Base-by-base conservation (phyloP, 163 green algal genomes). In the Trebouxiophyceae sp. region DNA sequence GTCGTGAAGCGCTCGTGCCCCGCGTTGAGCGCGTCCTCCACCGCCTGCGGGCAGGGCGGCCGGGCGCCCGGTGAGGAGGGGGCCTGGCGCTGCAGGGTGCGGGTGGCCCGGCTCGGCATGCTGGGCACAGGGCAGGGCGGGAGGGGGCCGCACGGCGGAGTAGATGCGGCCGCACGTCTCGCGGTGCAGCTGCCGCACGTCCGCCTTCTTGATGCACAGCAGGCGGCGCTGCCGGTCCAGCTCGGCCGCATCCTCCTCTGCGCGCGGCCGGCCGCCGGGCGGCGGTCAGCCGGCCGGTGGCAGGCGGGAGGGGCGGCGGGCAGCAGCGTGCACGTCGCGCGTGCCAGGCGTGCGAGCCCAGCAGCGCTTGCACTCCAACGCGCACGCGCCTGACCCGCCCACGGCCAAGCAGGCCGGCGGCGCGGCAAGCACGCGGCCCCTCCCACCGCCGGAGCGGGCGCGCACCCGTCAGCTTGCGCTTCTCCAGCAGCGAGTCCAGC, bases 151-250 rank as follows among this genome's bases (percentile, higher is more conserved):
- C 30, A 71, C 70, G 33, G 28, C 20, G 5, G 63, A 46, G 66
- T 88, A 86, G 56, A 90, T 68, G 24, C 44, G 39, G 63, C 77
- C 80, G 63, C 62, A 77, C n/a, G 71, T 70, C 8, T 81, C 85
- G 20, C 60, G 66, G 47, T 87, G 73, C 2, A 84, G 59, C 23
- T 73, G 50, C 26, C 83, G 68, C 30, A 89, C 80, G 6, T 82
- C 70, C 2, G 67, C 60, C 27, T 80, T 67, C 4, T 83, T 83
- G 27, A 99, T 81, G 80, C 93, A 99, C 69, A 99, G 84, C 63
- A 96, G 79, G 59, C 84, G 78, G 28, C 87, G 80, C 64, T 94
- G 74, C 26, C 84, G 76, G 46, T 77, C 66, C 54, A 98, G 79
- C 45, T 91, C 86, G 7, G 71, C 72, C 62, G 79, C 81, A 67